Base-by-base conservation (phyloP, 345 rosid species). In the Schrenkiella parvula region DNA sequence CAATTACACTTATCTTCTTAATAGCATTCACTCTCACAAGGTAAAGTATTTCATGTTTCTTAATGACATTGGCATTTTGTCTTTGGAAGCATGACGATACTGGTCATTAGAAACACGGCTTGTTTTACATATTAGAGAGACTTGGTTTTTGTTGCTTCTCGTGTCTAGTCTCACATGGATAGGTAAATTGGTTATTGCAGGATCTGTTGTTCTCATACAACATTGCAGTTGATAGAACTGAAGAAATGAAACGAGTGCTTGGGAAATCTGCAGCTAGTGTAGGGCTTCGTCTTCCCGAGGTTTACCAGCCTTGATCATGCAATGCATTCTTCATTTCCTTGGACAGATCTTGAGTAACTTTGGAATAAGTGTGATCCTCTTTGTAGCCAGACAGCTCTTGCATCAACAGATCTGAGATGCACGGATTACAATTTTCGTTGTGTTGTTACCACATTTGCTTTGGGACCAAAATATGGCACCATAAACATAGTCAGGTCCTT, bases 191-290 rank as follows among this genome's bases (percentile, higher is more conserved):
- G 53, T 50, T 69, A 25, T 74, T 78, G 83, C 84, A 88, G 98
- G 96, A 92, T 6, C 71, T 91, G 48, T 59, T 89, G 64, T 88
- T 89, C 80, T 95, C 98, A 8, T 91, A 95, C 88, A 91, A 89
- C 77, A 85, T 95, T 62, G 98, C 92, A 0, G 92, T 95, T 34
- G 96, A 95, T 76, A 84, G 96, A 76, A 70, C 96, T 13, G 86
- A 87, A 2, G 97, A 95, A 79, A 85, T 91, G 92, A 86, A 84
- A 77, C 79, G 85, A 72, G 50, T 71, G 66, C 84, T 88, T 32
- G 83, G 90, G 28, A 89, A 89, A 81, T 89, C 99, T 47, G 96
- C 99, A 66, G 91, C 95, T 2, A 91, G 95, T 77, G 95, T 95
- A 26, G 96, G 99, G 26, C 97, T 91, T 81, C 87, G 71, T 63